These are phyloP conservation scores for Zygnema circumcarinatum DNA, from an alignment of 139 green algal genomes.

Conservation along the genomic window DNA sequence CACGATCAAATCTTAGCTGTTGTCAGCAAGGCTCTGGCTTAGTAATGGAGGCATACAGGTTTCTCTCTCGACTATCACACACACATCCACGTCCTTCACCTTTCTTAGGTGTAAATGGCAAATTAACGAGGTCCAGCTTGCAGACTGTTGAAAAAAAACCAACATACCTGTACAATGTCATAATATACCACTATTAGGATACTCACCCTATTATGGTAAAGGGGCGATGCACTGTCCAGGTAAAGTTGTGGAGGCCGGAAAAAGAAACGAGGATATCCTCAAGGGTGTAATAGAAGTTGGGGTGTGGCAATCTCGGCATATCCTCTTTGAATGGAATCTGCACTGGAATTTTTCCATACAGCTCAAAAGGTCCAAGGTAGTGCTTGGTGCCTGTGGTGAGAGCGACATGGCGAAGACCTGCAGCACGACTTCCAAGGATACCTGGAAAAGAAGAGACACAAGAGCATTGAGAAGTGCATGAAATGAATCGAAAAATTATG, in stretches of 20 bases:
- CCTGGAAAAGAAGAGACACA: not conserved
- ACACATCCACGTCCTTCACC: too few species aligned
- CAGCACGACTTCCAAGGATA: not conserved
- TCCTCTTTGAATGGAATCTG: constrained; percentile 44
- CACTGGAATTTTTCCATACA: constrained; percentile 12
- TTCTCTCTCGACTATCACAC: too few species aligned
- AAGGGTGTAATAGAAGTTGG: constrained; percentile 55
- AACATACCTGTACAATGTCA: too few species aligned
- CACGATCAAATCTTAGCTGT: too few species aligned
- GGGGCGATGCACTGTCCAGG: constrained; percentile 37
- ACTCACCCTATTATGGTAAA: constrained; percentile 45
- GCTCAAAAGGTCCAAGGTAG: constrained; percentile 44
- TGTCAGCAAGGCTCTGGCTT: too few species aligned
- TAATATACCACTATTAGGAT: too few species aligned
- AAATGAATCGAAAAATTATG: too few species aligned
- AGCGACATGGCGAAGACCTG: constrained; percentile 18
- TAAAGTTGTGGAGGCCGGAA: constrained; percentile 17
- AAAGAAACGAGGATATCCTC: constrained; percentile 37
- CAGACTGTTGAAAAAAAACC: too few species aligned
- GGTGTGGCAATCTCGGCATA: not conserved
- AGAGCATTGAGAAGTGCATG: too few species aligned
- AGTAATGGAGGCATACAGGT: too few species aligned
- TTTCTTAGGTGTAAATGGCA: too few species aligned
- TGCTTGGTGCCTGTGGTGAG: constrained; percentile 46
- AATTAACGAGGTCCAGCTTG: too few species aligned